phyloP scores from a whole-genome alignment of 202 grass and related monocot species.

The Bolboschoenoplectus hybrid region DNA sequence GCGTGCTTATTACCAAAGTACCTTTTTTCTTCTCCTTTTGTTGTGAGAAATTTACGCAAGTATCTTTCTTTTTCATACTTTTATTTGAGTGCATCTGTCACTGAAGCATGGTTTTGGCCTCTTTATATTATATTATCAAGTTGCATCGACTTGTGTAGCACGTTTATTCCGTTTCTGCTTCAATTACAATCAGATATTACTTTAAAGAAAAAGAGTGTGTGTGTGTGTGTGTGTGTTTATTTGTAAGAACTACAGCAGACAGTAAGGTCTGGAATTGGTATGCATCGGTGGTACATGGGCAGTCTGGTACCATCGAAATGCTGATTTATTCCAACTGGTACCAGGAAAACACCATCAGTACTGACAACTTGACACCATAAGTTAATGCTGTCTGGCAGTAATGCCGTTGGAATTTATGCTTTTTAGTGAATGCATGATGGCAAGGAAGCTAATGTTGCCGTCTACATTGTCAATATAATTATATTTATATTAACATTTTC shows the following conservation, averaged over 20 bases:
- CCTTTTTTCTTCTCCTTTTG: no score
- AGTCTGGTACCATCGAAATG: not conserved
- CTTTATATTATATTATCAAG: constrained; percentile 39
- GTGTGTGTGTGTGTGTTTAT: not conserved
- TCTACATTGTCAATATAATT: not conserved
- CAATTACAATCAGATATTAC: no score
- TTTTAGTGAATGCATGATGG: not conserved
- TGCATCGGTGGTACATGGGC: not conserved
- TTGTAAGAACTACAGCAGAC: not conserved
- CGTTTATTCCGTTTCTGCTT: constrained; percentile 43
- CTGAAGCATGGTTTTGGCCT: constrained; percentile 56
- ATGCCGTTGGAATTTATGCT: not conserved
- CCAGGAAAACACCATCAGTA: not conserved
- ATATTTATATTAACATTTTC: not conserved
- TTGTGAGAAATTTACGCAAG: no score
- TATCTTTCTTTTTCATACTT: constrained; percentile 28
- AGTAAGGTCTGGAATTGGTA: not conserved
- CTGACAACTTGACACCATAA: not conserved
- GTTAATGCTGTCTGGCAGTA: not conserved
- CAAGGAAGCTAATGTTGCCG: not conserved
- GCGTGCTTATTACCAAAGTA: not conserved
- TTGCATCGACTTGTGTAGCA: constrained; percentile 47
- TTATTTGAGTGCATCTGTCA: constrained; percentile 62
- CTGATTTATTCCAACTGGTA: not conserved
- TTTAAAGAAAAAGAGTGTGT: not conserved